Evolutionary conservation across 805 yeast species (phyloP).

Genomic region (Myxozyma melibiosi): DNA sequence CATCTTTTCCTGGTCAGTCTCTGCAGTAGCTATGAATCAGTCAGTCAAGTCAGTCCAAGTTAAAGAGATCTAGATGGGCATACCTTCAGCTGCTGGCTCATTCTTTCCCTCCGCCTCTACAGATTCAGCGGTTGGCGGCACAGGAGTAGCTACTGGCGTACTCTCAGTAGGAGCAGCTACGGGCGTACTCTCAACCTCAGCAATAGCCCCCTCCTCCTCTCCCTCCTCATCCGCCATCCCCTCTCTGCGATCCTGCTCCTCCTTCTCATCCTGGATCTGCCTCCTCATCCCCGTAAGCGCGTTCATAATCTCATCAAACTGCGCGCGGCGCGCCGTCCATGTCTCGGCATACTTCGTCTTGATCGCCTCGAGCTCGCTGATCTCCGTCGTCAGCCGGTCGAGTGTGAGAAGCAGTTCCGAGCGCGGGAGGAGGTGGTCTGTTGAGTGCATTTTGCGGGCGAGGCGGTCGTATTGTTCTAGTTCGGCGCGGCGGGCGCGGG

Average conservation of each 20-base stretch:
- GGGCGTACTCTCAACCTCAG: neutral
- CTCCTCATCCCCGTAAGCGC: conserved; percentile 31
- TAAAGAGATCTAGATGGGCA: neutral
- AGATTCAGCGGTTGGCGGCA: neutral
- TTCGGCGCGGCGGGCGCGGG: conserved; percentile 32
- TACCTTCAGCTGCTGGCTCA: neutral
- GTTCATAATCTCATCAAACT: conserved; percentile 34
- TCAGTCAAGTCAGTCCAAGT: neutral
- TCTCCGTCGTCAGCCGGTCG: conserved; percentile 35
- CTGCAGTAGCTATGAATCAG: neutral
- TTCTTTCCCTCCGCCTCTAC: neutral
- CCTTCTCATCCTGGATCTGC: conserved; percentile 33
- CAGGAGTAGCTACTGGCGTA: neutral
- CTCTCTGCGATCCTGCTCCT: conserved; percentile 29
- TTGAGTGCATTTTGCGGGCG: conserved; percentile 9
- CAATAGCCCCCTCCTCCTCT: conserved; percentile 19
- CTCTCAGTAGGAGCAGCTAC: neutral
- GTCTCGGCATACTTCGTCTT: conserved; percentile 21
- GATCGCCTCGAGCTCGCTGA: conserved; percentile 34
- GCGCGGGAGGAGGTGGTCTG: conserved; percentile 30
- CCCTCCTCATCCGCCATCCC: conserved; percentile 25
- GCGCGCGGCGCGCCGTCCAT: conserved; percentile 35
- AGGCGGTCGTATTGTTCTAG: conserved; percentile 36
- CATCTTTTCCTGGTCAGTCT: conserved; percentile 5
- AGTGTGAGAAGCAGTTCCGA: conserved; percentile 28